phyloP scores from a whole-genome alignment of 108 stramenopile species.

The Nitzschia putrida region DNA sequence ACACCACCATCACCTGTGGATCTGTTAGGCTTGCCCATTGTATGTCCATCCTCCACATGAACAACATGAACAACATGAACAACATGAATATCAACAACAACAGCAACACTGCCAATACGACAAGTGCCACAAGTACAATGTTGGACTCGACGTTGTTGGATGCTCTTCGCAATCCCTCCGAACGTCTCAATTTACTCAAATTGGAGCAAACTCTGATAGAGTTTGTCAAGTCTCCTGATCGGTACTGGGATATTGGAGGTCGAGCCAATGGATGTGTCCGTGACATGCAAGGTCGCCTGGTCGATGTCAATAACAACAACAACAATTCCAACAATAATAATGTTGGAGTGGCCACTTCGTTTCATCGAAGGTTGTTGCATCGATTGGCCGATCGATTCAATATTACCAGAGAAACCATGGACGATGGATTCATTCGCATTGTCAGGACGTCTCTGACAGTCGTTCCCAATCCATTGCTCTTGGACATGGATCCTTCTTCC shows the following conservation, averaged over 20 bases:
- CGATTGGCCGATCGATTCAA: constrained; percentile 88
- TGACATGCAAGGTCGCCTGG: neutral
- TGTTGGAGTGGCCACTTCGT: constrained; percentile 50
- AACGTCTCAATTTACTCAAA: constrained; percentile 77
- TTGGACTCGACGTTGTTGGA: constrained; percentile 80
- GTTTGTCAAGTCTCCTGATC: constrained; percentile 64
- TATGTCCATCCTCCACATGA: too few relatives aligned
- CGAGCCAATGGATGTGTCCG: constrained; percentile 44
- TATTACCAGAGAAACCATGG: constrained; percentile 63
- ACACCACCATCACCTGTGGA: too few relatives aligned
- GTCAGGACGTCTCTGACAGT: constrained; percentile 30
- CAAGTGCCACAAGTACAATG: neutral
- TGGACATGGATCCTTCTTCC: constrained; percentile 26
- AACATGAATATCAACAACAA: neutral
- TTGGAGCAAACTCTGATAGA: constrained; percentile 76
- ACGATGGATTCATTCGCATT: constrained; percentile 39
- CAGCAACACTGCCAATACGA: neutral
- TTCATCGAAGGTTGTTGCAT: constrained; percentile 86
- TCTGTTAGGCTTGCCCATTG: too few relatives aligned
- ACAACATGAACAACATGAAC: neutral
- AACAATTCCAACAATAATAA: constrained; percentile 17
- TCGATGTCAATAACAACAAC: constrained; percentile 6
- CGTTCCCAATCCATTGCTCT: constrained; percentile 32
- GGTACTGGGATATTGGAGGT: constrained; percentile 74
- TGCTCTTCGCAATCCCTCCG: constrained; percentile 73